These are phyloP conservation scores for Monosporascus sp. DNA, from an alignment of 2,329 filamentous ascomycete species.

Conservation along the genomic window DNA sequence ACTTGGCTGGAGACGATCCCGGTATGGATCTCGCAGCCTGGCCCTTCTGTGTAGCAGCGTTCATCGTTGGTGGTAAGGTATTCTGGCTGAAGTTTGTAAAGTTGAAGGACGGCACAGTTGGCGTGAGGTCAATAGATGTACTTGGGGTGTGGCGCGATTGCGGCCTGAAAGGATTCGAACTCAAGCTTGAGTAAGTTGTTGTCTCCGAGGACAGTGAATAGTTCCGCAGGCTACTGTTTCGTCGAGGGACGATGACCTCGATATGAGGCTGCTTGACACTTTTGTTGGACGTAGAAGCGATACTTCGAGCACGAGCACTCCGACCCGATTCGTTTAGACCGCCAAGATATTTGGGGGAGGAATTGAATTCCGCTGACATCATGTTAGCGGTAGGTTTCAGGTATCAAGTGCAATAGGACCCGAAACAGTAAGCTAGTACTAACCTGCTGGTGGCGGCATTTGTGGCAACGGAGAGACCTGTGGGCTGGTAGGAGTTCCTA, in stretches of 20 bases:
- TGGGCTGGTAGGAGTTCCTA: slow-evolving; percentile 15
- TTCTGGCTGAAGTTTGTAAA: slow-evolving; percentile 7
- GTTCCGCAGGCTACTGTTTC: slow-evolving; percentile 31
- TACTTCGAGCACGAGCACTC: slow-evolving; percentile 17
- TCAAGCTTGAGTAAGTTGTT: slow-evolving; percentile 32
- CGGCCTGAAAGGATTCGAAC: slow-evolving; percentile 35
- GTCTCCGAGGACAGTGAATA: slow-evolving; percentile 39
- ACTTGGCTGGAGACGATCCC: slow-evolving; percentile 4
- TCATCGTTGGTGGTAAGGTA: slow-evolving; percentile 2
- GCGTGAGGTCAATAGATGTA: slow-evolving; percentile 37
- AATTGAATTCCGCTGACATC: slow-evolving; percentile 9
- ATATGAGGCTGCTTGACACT: slow-evolving; percentile 27
- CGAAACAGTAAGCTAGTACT: slow-evolving; percentile 8
- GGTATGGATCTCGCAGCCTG: slow-evolving; percentile 1
- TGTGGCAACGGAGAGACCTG: slow-evolving; percentile 13
- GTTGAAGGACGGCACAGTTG: slow-evolving; percentile 12
- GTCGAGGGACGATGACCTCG: slow-evolving; percentile 30
- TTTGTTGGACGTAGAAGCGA: slow-evolving; percentile 16
- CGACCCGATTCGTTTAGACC: slow-evolving; percentile 7
- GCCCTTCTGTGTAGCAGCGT: slow-evolving; percentile 5
- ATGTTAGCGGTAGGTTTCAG: slow-evolving; percentile 9
- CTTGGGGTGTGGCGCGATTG: slow-evolving; percentile 38
- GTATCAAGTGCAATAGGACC: slow-evolving; percentile 1
- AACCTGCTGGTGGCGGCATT: slow-evolving; percentile 12
- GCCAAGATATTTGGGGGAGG: slow-evolving; percentile 3